Evolutionary conservation across 306 rosid genomes (phyloP), one percentile per base, ranked within the genome.

Genomic region (Lithocarpus polystachyus): DNA sequence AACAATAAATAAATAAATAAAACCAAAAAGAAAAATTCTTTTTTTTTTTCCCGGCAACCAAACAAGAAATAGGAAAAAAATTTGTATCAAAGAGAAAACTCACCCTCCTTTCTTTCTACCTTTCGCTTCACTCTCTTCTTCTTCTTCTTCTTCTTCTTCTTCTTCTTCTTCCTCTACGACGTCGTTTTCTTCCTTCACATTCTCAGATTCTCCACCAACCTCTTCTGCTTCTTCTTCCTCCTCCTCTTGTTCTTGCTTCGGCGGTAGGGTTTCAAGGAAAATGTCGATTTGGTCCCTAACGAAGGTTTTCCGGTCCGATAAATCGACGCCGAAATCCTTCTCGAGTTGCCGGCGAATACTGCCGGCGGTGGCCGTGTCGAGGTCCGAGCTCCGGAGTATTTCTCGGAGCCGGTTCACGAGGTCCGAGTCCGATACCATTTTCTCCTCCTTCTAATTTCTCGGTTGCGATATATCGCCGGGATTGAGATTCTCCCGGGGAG

Each of bases 301-400:
- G 33, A 84, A 48, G 19, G 79, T 28, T 71, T 80, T 84, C 48
- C 82, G 74, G 82, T 80, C 84, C 13, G 80, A 81, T 1, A 80
- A 76, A 84, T 80, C 82, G 79, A 45, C 77, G 19, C 77, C 84
- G 61, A 84, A 84, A 52, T 80, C 62, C 18, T 37, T 54, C 75
- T 84, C 82, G 70, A 84, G 84, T 67, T 80, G 74, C 51, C 84
- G 82, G 82, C 87, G 77, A 82, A 48, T 13, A 48, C 72, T 73
- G 74, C 56, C 84, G 82, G 82, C 87, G 74, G 84, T 80, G 24
- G 87, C 78, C 56, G 74, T 84, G 76, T 84, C 84, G 29, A 84
- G 82, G 84, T 84, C 82, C 13, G 84, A 80, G 54, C 33, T 3
- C 11, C 69, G 22, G 73, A 84, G 84, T 79, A 80, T 77, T 68